Base-by-base conservation (phyloP, 108 stramenopile genomes). In the Licmophora abbreviata region DNA sequence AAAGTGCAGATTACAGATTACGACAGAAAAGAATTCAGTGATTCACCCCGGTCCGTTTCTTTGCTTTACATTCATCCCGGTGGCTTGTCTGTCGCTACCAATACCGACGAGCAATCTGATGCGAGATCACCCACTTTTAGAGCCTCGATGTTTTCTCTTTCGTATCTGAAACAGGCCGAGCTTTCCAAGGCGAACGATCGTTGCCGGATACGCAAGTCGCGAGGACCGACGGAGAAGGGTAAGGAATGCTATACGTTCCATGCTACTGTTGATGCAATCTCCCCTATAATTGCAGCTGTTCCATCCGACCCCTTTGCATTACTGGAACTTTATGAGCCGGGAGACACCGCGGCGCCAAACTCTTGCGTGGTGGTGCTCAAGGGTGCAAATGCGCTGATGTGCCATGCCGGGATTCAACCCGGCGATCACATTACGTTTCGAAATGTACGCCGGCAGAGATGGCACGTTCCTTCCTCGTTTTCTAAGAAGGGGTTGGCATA, bases 231-330 rank as follows among this genome's bases (percentile, higher is more conserved):
- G 45, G 43, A 34, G 5, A 25, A 44, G 28, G 10, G 38, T 27
- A 54, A 54, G 45, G 15, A 56, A 37, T 12, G 51, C 29, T 52
- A 36, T 44, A 33, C 53, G 0, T 30, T 67, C 28, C 12, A n/a
- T 37, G 77, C 60, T 27, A 68, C 45, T 23, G 69, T 89, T 2
- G 78, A 81, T 71, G 73, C 88, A 3, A 71, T 84, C 36, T 81
- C 88, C n/a, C 83, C 88, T 1, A 83, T 89, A 42, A 64, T 89
- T 9, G 44, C 73, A 4, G 20, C 64, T 48, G 69, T 74, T 38
- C 59, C 64, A 35, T 58, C 68, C 9, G 64, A 83, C 42, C 83
- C 88, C 30, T 89, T 85, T 64, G 73, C 76, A 23, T 48, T 89
- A 2, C 55, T 85, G 33, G 83, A 89, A 54, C 43, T 83, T 4